phyloP scores from a whole-genome alignment of 2,329 filamentous ascomycete species.

The Zymoseptoria pseudotritici region DNA sequence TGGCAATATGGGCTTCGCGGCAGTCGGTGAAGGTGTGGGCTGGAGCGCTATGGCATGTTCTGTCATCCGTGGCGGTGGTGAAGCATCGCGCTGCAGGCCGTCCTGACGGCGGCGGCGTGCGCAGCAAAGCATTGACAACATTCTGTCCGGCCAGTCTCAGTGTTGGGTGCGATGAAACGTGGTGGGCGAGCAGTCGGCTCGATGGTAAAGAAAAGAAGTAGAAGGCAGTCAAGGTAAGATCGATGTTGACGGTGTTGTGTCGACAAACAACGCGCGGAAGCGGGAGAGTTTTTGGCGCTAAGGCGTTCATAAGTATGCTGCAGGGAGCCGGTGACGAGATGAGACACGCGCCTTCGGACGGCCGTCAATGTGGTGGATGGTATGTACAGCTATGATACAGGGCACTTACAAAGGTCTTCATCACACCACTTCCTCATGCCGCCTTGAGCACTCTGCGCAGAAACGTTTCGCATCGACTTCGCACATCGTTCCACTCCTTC shows the following conservation, averaged over 20 bases:
- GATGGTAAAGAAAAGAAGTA: background rate
- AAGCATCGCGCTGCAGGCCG: background rate
- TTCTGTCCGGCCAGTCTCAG: background rate
- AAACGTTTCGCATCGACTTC: constrained; percentile 1
- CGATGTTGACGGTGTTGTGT: background rate
- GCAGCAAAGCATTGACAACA: background rate
- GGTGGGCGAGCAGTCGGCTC: background rate
- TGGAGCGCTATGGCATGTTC: background rate
- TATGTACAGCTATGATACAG: background rate
- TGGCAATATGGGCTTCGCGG: background rate
- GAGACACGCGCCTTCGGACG: background rate
- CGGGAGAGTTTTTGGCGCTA: background rate
- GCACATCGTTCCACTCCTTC: constrained; percentile 4
- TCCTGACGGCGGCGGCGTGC: background rate
- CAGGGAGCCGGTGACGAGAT: background rate
- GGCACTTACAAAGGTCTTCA: background rate
- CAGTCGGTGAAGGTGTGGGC: background rate
- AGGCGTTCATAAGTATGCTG: background rate
- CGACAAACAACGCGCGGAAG: background rate
- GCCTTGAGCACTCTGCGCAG: background rate
- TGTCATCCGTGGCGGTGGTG: background rate
- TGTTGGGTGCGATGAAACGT: background rate
- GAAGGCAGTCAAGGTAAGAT: background rate
- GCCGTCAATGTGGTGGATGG: background rate
- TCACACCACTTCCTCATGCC: background rate